Evolutionary conservation across 345 rosid genomes (phyloP).

Genomic region (Camelina neglecta): DNA sequence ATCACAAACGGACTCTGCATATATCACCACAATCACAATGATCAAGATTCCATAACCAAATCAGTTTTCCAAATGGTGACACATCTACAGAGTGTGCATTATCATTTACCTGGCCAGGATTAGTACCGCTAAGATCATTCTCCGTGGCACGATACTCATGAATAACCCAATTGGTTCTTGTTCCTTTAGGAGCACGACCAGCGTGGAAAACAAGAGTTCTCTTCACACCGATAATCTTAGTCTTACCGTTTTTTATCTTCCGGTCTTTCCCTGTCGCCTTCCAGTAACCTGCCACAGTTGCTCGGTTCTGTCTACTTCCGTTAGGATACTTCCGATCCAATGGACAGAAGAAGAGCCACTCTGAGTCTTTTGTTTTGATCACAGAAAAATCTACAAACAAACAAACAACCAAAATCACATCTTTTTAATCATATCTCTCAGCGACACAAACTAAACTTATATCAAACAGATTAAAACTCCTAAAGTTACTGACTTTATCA

Average conservation of each 20-base stretch:
- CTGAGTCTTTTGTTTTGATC: constrained; percentile 61
- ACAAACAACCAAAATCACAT: neutral
- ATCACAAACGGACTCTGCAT: constrained; percentile 71
- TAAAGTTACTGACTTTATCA: neutral
- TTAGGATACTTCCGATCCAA: constrained; percentile 86
- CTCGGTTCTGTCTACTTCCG: constrained; percentile 81
- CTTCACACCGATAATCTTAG: constrained; percentile 74
- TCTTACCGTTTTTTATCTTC: constrained; percentile 53
- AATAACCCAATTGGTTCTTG: constrained; percentile 85
- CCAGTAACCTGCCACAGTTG: constrained; percentile 86
- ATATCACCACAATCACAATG: constrained; percentile 23
- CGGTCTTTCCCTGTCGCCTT: constrained; percentile 96
- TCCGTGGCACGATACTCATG: constrained; percentile 87
- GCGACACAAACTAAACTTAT: neutral
- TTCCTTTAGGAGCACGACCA: constrained; percentile 85
- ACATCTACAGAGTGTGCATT: neutral
- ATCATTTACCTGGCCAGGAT: constrained; percentile 78
- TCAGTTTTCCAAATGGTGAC: neutral
- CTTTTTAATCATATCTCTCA: neutral
- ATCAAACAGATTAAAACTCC: neutral
- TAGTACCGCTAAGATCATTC: constrained; percentile 68
- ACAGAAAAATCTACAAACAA: constrained; percentile 63
- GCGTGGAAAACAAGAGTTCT: constrained; percentile 84
- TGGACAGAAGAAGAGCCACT: constrained; percentile 99
- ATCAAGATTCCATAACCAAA: constrained; percentile 16